Evolutionary conservation across 495 filamentous ascomycete genomes (phyloP), one percentile per base, ranked within the genome.

Genomic region (Daldinia caldariorum): DNA sequence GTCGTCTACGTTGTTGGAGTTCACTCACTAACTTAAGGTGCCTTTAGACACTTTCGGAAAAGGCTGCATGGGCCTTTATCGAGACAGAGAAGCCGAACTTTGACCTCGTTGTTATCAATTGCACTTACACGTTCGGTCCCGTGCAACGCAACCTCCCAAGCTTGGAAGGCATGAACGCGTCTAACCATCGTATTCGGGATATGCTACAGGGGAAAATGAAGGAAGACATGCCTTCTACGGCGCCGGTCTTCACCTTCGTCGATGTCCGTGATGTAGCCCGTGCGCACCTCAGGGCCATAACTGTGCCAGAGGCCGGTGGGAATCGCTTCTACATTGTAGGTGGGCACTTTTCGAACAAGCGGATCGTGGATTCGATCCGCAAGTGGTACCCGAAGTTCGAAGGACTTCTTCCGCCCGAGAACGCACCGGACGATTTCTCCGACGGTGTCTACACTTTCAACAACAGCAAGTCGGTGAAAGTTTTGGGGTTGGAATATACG

Each of bases 251-350:
- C 64, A 82, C 80, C 0, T 83, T 74, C 39, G 80, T 84, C 50
- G 83, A 85, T 62, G 83, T 85, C 12, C 77, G 83, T 8, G 83
- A 85, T 53, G 81, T 84, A n/a, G 82, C 82, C 1, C 49, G 76
- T 4, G 79, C 81, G 0, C 83, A 78, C 79, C 61, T 72, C 12
- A 71, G 71, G 6, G 80, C 82, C 5, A 62, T 85, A 70, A 76
- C 69, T 4, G 58, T 77, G 1, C 75, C 78, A 0, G 76, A 78
- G 38, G 83, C 82, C 1, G 78, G 76, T 2, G 79, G 81, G 7
- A 76, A 81, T 45, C 77, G 82, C 5, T 84, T 84, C 62, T 82
- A 84, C 41, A 61, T 81, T 2, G 82, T 83, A 0, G 75, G 77
- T 0, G 80, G 79, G 2, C 69, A 74, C 54, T 83, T 83, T 47